Conservation (phyloP, 768 basidiomycete genomes). For the Boletus reticulatus region DNA sequence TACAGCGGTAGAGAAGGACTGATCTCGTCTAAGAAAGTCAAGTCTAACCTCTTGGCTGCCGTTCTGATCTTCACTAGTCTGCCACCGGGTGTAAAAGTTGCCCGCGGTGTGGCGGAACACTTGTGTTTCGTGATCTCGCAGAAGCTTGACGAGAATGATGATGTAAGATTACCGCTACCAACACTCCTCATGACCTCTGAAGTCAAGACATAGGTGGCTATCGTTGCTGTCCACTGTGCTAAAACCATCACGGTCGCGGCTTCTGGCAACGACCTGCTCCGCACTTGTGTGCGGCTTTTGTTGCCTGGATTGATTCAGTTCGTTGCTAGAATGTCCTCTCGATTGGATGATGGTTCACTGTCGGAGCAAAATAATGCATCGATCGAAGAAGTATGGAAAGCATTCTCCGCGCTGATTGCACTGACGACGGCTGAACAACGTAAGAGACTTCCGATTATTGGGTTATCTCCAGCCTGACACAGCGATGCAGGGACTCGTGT, state of each 20-base stretch:
- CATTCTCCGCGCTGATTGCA: constrained; percentile 63
- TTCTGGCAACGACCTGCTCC: constrained; percentile 62
- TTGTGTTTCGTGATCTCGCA: constrained; percentile 82
- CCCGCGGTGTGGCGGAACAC: constrained; percentile 77
- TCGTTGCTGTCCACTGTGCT: constrained; percentile 89
- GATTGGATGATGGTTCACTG: constrained; percentile 54
- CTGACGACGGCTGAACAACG: constrained; percentile 59
- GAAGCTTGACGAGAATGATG: constrained; percentile 65
- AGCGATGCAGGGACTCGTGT: constrained; percentile 54
- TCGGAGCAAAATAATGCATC: constrained; percentile 58
- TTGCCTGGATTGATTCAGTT: constrained; percentile 83
- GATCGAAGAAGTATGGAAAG: constrained; percentile 79
- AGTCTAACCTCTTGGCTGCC: constrained; percentile 83
- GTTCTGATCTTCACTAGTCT: constrained; percentile 84
- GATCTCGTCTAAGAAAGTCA: constrained; percentile 78
- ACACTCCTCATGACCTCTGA: neutral
- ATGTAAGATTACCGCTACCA: constrained; percentile 45
- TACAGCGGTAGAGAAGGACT: constrained; percentile 75
- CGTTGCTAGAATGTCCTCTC: constrained; percentile 64
- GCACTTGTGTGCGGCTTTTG: constrained; percentile 67
- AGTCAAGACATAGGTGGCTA: constrained; percentile 50
- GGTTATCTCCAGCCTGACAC: constrained; percentile 10
- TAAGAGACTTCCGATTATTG: constrained; percentile 42
- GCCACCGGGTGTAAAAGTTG: constrained; percentile 63
- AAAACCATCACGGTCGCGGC: constrained; percentile 81